Conservation (phyloP, 2,329 filamentous ascomycete species). For the Arthroderma sp. region DNA sequence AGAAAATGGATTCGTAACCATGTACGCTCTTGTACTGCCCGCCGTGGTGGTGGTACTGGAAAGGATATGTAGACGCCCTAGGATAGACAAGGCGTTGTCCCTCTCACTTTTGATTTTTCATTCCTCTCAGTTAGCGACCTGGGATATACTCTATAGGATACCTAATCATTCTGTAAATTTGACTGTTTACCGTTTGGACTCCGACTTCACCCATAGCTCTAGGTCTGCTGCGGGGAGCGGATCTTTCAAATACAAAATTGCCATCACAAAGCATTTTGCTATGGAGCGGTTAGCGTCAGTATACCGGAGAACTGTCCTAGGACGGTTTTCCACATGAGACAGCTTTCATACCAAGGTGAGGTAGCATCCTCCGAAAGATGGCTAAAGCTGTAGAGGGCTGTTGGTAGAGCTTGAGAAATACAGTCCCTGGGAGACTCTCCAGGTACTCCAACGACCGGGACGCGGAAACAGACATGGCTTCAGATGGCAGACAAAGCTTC, state of each 20-base stretch:
- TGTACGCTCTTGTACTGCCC: conserved; percentile 55
- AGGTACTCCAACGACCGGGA: conserved; percentile 72
- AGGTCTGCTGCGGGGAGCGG: conserved; percentile 69
- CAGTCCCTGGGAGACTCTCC: conserved; percentile 77
- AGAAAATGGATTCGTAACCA: conserved; percentile 69
- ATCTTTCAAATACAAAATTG: conserved; percentile 75
- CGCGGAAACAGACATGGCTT: conserved; percentile 42
- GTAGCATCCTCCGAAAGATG: conserved; percentile 93
- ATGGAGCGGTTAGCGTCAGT: not conserved
- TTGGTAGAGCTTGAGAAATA: conserved; percentile 83
- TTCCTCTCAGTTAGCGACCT: not conserved
- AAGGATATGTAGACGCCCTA: conserved; percentile 79
- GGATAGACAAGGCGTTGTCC: conserved; percentile 68
- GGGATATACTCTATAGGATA: too few relatives aligned
- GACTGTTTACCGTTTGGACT: conserved; percentile 38
- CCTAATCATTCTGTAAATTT: too few relatives aligned
- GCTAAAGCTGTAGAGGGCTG: conserved; percentile 91
- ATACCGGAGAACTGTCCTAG: too few relatives aligned
- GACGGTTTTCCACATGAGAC: too few relatives aligned
- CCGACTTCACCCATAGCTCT: conserved; percentile 70
- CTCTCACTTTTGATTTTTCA: conserved; percentile 46
- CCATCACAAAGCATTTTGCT: conserved; percentile 95
- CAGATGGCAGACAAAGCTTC: conserved; percentile 1
- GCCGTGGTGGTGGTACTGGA: conserved; percentile 46
- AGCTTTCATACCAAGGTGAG: conserved; percentile 57